Conservation (phyloP, 371 early-diverging fungal species). For the Amoeboaphelidium protococcarum region DNA sequence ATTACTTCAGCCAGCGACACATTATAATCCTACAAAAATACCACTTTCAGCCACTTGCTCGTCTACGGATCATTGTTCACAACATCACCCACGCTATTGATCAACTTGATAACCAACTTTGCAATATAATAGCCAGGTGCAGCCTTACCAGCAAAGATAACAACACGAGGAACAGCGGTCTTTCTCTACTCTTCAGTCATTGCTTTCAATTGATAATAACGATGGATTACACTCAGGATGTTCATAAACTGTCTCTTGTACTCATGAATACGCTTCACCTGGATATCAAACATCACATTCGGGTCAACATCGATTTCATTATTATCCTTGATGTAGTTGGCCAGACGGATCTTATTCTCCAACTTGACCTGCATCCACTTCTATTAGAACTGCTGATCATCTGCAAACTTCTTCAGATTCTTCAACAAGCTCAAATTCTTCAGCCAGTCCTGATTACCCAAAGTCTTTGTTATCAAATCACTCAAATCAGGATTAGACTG, state of each 20-base stretch:
- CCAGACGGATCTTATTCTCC: constrained; percentile 56
- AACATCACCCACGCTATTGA: constrained; percentile 55
- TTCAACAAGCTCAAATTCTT: constrained; percentile 32
- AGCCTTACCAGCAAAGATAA: constrained; percentile 17
- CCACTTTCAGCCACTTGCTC: constrained; percentile 38
- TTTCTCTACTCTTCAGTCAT: constrained; percentile 29
- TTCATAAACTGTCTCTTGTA: constrained; percentile 93
- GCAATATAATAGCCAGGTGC: constrained; percentile 88
- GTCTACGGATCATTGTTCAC: constrained; percentile 51
- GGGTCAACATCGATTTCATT: constrained; percentile 38
- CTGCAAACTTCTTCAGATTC: constrained; percentile 24
- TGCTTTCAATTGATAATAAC: constrained; percentile 44
- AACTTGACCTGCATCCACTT: constrained; percentile 59
- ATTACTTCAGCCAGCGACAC: constrained; percentile 52
- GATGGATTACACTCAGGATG: constrained; percentile 36
- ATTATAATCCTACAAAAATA: constrained; percentile 79
- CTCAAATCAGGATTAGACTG: constrained; percentile 65
- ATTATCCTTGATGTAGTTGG: constrained; percentile 34
- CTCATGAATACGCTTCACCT: constrained; percentile 60
- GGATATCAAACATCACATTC: constrained; percentile 66
- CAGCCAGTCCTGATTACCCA: constrained; percentile 41
- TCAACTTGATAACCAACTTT: constrained; percentile 79
- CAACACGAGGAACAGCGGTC: constrained; percentile 40
- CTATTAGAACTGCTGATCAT: constrained; percentile 35
- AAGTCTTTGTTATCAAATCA: constrained; percentile 36